phyloP scores from a whole-genome alignment of 345 rosid species.

The Bruguiera gymnorhiza region DNA sequence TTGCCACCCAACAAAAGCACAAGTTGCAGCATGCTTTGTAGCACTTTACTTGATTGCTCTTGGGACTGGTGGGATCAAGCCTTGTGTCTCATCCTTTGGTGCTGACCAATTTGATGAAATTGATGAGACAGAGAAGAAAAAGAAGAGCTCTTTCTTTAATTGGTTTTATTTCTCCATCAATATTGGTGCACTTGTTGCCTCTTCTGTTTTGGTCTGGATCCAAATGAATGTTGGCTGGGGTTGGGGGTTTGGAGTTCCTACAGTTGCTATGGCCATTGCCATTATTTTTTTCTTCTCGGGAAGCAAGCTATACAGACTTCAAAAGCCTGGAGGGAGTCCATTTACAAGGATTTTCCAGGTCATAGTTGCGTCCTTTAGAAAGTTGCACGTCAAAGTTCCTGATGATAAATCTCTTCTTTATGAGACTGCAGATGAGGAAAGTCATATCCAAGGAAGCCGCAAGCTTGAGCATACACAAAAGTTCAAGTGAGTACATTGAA shows the following conservation, averaged over 20 bases:
- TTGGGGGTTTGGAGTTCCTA: constrained; percentile 93
- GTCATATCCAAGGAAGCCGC: constrained; percentile 73
- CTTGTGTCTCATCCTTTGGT: constrained; percentile 94
- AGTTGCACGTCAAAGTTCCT: constrained; percentile 59
- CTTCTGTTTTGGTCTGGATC: constrained; percentile 86
- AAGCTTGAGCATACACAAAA: constrained; percentile 70
- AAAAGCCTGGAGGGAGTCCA: constrained; percentile 92
- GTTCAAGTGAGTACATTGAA: constrained; percentile 43
- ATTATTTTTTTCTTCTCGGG: constrained; percentile 75
- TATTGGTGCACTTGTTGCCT: constrained; percentile 80
- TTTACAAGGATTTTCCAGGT: constrained; percentile 80
- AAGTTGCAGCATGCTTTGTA: constrained; percentile 52
- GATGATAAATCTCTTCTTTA: constrained; percentile 64
- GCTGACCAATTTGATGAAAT: constrained; percentile 95
- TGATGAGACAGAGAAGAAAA: constrained; percentile 63
- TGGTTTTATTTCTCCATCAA: constrained; percentile 96
- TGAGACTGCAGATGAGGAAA: constrained; percentile 63
- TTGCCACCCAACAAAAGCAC: constrained; percentile 56
- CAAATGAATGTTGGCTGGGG: constrained; percentile 99
- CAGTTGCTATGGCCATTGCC: constrained; percentile 79
- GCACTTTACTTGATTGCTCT: constrained; percentile 88
- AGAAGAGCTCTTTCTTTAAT: constrained; percentile 90
- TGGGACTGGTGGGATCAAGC: constrained; percentile 96
- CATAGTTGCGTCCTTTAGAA: constrained; percentile 72
- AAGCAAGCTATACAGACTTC: constrained; percentile 61